These are phyloP conservation scores for Pseudopediastrum boryanum DNA, from an alignment of 139 green algal species.

Conservation along the genomic window DNA sequence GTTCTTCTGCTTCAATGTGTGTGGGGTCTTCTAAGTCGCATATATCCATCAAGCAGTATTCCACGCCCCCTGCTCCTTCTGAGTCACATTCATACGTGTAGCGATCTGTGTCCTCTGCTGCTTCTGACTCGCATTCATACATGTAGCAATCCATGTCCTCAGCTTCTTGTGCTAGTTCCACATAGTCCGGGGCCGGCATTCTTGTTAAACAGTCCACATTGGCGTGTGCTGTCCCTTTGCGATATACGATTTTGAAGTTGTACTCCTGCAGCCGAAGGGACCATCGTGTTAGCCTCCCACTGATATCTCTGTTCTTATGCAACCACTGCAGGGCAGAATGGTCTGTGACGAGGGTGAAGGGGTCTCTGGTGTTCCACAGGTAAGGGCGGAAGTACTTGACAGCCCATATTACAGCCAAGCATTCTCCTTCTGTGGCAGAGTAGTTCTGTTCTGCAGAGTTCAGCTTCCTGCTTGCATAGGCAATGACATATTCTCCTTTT, in stretches of 20 bases:
- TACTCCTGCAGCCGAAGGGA: conserved; percentile 29
- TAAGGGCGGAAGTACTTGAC: conserved; percentile 14
- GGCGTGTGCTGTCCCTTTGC: conserved; percentile 2
- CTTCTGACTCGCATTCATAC: too few species aligned
- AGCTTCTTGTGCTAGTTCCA: neutral
- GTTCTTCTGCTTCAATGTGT: neutral
- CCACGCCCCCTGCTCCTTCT: neutral
- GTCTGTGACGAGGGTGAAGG: conserved; percentile 34
- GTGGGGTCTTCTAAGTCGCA: too few species aligned
- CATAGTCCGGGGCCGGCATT: too few species aligned
- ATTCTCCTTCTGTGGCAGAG: conserved; percentile 21
- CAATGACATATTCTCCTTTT: conserved; percentile 23
- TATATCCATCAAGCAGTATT: too few species aligned
- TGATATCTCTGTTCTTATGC: neutral
- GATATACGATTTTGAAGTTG: conserved; percentile 12
- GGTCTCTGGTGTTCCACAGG: neutral
- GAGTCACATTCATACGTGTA: neutral
- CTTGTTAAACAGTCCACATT: neutral
- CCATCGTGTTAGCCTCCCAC: conserved; percentile 26
- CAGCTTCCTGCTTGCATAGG: conserved; percentile 23
- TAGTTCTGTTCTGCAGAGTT: neutral
- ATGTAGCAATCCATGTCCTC: neutral
- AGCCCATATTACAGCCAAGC: conserved; percentile 30
- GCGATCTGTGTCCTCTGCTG: too few species aligned
- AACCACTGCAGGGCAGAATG: conserved; percentile 21